Percentiles rank a stretch among this genome's conserved stretches.
These are phyloP conservation scores for Fagus sylvatica DNA, from an alignment of 306 rosid genomes.

Conservation along the genomic window DNA sequence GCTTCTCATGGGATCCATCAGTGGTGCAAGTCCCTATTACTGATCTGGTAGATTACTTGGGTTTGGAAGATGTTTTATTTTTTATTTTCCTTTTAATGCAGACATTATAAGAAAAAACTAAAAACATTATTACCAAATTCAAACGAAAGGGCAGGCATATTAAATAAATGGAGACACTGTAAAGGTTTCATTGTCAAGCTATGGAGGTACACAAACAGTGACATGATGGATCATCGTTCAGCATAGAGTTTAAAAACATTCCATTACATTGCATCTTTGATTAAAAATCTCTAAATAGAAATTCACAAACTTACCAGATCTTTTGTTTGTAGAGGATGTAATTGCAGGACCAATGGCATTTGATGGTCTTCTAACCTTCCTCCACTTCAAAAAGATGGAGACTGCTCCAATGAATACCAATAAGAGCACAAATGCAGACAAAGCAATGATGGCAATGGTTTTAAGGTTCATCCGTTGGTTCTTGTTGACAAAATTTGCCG, in stretches of 20 bases:
- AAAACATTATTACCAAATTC: too few species aligned
- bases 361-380: constrained; percentile 68
- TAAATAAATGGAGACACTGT: constrained; percentile 9
- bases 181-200: not conserved
- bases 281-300: constrained; percentile 19
- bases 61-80: too few species aligned
- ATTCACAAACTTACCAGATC: constrained; percentile 58
- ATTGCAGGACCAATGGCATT: constrained; percentile 60
- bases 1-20: too few species aligned
- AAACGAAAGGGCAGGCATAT: not conserved
- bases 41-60: too few species aligned
- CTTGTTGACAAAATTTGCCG: constrained; percentile 50
- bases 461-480: constrained; percentile 59
- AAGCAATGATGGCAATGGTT: constrained; percentile 60
- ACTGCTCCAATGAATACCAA: constrained; percentile 66
- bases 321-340: constrained; percentile 63
- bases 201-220: not conserved
- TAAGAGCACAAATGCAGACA: constrained; percentile 74
- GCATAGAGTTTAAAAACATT: constrained; percentile 4
- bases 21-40: too few species aligned
- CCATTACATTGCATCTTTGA: constrained; percentile 2
- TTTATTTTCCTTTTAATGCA: too few species aligned
- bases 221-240: constrained; percentile 17
- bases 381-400: constrained; percentile 60
- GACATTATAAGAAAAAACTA: too few species aligned